A percentile compares a stretch with the other conserved stretches of the same genome.
These are phyloP conservation scores for Claviceps sp. DNA, from an alignment of 2,329 filamentous ascomycete genomes.

Conservation along the genomic window DNA sequence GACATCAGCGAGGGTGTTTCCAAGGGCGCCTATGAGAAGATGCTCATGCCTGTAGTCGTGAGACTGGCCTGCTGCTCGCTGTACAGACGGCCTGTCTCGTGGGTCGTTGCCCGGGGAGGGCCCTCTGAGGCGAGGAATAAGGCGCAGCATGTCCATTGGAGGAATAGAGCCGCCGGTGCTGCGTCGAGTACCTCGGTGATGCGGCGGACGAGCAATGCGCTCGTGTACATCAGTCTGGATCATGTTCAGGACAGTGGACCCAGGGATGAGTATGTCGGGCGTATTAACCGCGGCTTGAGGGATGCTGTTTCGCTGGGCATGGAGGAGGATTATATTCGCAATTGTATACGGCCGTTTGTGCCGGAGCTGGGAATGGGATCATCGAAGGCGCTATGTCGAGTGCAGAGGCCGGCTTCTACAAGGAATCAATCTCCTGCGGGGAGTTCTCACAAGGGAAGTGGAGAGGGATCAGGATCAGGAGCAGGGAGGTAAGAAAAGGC, in stretches of 20 bases:
- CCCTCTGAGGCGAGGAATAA: slow-evolving; percentile 15
- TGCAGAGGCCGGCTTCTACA: background rate
- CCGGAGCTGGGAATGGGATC: slow-evolving; percentile 11
- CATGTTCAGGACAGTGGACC: slow-evolving; percentile 21
- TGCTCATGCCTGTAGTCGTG: slow-evolving; percentile 19
- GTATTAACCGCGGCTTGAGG: slow-evolving; percentile 24
- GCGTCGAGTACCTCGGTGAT: background rate
- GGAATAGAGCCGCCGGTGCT: background rate
- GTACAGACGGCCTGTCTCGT: slow-evolving; percentile 23
- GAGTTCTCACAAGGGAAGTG: background rate
- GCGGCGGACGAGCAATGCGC: slow-evolving; percentile 14
- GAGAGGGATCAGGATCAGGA: background rate
- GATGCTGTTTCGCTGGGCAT: slow-evolving; percentile 24
- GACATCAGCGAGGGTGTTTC: slow-evolving; percentile 28
- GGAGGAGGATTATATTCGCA: slow-evolving; percentile 21
- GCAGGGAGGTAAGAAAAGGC: too few relatives aligned
- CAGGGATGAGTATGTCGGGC: slow-evolving; percentile 25
- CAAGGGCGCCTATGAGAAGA: slow-evolving; percentile 25
- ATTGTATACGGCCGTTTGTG: slow-evolving; percentile 23
- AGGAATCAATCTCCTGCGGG: background rate
- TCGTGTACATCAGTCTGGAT: slow-evolving; percentile 26
- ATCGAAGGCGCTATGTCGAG: background rate
- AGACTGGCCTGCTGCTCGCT: slow-evolving; percentile 18
- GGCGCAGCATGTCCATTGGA: slow-evolving; percentile 7
- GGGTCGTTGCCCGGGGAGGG: slow-evolving; percentile 24